Percentiles rank a stretch among this genome's conserved stretches.
phyloP scores from a whole-genome alignment of 2,329 filamentous ascomycete genomes.

The Cladobotryum mycophilum region DNA sequence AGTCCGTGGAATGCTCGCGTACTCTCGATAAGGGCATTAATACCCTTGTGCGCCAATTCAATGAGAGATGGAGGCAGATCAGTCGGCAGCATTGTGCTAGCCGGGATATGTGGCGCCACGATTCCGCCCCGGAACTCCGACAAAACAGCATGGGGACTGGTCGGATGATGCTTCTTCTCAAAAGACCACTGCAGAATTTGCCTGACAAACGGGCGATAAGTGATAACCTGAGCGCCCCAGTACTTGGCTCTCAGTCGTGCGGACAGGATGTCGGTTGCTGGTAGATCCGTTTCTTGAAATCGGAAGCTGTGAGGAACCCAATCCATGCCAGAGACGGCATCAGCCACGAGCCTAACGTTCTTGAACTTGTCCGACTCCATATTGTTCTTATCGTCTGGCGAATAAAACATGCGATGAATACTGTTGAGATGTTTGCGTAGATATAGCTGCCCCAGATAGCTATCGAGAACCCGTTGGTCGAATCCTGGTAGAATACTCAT shows the following conservation, averaged over 20 bases:
- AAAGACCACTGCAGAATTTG: slow-evolving; percentile 47
- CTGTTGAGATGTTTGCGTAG: slow-evolving; percentile 59
- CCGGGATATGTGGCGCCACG: slow-evolving; percentile 32
- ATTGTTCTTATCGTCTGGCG: slow-evolving; percentile 32
- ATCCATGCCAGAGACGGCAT: slow-evolving; percentile 34
- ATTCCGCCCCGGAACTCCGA: slow-evolving; percentile 32
- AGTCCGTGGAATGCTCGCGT: slow-evolving; percentile 73
- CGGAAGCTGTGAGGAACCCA: slow-evolving; percentile 45
- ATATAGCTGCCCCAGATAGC: slow-evolving; percentile 58
- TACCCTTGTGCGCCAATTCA: slow-evolving; percentile 53
- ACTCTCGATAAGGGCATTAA: slow-evolving; percentile 73
- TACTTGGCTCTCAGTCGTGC: slow-evolving; percentile 89
- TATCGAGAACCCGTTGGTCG: slow-evolving; percentile 44
- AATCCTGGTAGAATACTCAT: slow-evolving; percentile 39
- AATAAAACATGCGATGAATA: slow-evolving; percentile 53
- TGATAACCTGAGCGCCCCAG: slow-evolving; percentile 86
- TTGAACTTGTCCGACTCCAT: slow-evolving; percentile 32
- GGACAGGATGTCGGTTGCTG: slow-evolving; percentile 68
- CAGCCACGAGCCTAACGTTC: slow-evolving; percentile 41
- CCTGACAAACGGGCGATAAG: slow-evolving; percentile 69
- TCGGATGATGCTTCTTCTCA: slow-evolving; percentile 29
- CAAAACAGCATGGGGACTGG: slow-evolving; percentile 25
- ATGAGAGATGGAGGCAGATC: slow-evolving; percentile 42
- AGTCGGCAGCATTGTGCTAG: slow-evolving; percentile 28
- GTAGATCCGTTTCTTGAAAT: slow-evolving; percentile 62